Evolutionary conservation across 192 early-diverging fungal genomes (phyloP), one percentile per base, ranked within the genome.

Genomic region (Diversispora eburnea): DNA sequence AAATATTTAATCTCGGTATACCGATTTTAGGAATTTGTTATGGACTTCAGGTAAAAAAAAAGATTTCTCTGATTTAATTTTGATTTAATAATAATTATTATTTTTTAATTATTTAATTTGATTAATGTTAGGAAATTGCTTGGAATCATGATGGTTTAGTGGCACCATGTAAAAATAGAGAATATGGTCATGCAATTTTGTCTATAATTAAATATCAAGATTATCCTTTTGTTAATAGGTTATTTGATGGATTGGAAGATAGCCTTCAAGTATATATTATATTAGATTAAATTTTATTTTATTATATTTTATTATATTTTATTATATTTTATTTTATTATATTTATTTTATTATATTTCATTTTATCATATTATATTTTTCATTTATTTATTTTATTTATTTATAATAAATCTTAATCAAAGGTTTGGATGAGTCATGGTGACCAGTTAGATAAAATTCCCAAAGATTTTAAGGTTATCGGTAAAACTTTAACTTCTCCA

Each of bases 371-470:
- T 33, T 19, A 13, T 56, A 41, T 56, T 48, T 69, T 43, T n/a
- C 22, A 67, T 65, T 43, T 47, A 25, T 12, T 70, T 57, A 25
- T 19, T 58, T 67, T 76, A 46, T 55, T 72, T 20, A 9, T 15
- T 61, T 47, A 79, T 67, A 73, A 77, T 41, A 80, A 78, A 65
- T 72, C 12, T 10, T 49, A 19, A 43, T 43, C 9, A 73, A 6
- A 88, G 85, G 92, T 98, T 69, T 99, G 97, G 97, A 99, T 99
- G 97, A 91, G 89, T 77, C 97, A 99, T 80, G 95, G 97, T 66
- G 95, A 99, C 86, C 95, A 97, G 79, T 85, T 99, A 45, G 84
- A 92, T 75, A 79, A 84, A 67, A 83, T 89, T 22, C 94, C 97
- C 8, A 76, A 79, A 25, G 92, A 89, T 63, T 99, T 99, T 88